Evolutionary conservation across 1,139 yeast species (phyloP).

Genomic region (Suhomyces bribrorum): DNA sequence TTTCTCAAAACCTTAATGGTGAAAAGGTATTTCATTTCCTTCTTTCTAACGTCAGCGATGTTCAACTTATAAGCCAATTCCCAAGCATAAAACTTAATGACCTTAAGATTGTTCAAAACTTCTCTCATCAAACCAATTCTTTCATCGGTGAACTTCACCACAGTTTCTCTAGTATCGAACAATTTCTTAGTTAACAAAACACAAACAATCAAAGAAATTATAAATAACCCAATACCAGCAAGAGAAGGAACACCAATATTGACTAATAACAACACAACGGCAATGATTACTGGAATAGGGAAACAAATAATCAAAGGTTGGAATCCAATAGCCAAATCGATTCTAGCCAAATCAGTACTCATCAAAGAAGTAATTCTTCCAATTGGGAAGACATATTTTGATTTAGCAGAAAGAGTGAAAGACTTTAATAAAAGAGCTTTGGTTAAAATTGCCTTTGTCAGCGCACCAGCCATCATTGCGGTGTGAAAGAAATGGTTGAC

Average conservation of each 20-base stretch:
- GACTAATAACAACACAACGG: conserved; percentile 36
- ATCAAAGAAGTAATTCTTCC: conserved; percentile 47
- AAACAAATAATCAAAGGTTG: conserved; percentile 48
- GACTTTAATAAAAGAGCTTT: conserved; percentile 42
- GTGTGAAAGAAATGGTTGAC: conserved; percentile 47
- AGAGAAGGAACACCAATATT: conserved; percentile 45
- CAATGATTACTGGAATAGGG: conserved; percentile 47
- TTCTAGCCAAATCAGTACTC: conserved; percentile 48
- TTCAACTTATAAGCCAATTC: conserved; percentile 44
- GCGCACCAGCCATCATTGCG: conserved; percentile 53
- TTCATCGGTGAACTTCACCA: conserved; percentile 43
- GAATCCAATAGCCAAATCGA: conserved; percentile 49
- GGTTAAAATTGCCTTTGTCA: conserved; percentile 42
- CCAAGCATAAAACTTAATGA: conserved; percentile 52
- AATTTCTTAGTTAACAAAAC: conserved; percentile 38
- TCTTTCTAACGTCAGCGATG: conserved; percentile 36
- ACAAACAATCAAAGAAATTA: conserved; percentile 41
- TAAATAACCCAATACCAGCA: conserved; percentile 46
- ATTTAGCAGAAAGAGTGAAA: conserved; percentile 37
- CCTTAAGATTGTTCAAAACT: conserved; percentile 42
- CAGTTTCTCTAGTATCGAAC: conserved; percentile 39
- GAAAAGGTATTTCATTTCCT: conserved; percentile 44
- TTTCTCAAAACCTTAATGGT: conserved; percentile 47
- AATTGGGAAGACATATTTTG: conserved; percentile 38
- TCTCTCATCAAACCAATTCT: conserved; percentile 49